Conservation (phyloP, 1,284 basidiomycete species). For the Irpex rosettiformis region DNA sequence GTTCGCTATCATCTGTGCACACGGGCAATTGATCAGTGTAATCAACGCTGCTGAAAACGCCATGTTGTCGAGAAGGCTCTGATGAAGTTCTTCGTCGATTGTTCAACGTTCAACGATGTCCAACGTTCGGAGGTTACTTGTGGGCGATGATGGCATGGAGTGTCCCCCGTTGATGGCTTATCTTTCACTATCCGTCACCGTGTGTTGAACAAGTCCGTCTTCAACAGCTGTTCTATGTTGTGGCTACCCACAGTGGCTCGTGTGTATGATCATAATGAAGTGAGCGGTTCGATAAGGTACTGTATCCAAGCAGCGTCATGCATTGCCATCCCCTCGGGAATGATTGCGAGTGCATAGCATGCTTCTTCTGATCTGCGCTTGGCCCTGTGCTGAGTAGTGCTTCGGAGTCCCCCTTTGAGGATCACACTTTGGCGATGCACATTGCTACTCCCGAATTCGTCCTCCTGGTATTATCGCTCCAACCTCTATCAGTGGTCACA, state of each 20-base stretch:
- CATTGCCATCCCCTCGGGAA: not conserved
- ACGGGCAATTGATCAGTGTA: not conserved
- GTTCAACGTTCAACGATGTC: not conserved
- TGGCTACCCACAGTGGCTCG: too few relatives aligned
- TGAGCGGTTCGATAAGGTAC: not conserved
- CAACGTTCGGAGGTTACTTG: not conserved
- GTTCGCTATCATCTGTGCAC: not conserved
- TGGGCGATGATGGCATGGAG: not conserved
- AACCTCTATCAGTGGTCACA: not conserved
- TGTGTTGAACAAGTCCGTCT: too few relatives aligned
- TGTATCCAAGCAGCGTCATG: not conserved
- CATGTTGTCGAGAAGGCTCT: not conserved
- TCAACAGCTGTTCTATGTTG: too few relatives aligned
- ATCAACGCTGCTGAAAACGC: not conserved
- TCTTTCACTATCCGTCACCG: too few relatives aligned
- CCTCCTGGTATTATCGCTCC: not conserved
- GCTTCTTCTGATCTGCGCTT: not conserved
- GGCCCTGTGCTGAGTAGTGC: not conserved
- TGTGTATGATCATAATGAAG: not conserved
- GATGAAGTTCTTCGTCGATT: not conserved
- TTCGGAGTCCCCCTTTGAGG: not conserved
- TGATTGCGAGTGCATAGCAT: not conserved
- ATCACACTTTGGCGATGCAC: conserved; percentile 1
- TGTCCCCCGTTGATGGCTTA: too few relatives aligned
- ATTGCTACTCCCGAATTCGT: not conserved